These are phyloP conservation scores for Nannochloropsis granulata DNA, from an alignment of 108 stramenopile genomes.

Conservation along the genomic window DNA sequence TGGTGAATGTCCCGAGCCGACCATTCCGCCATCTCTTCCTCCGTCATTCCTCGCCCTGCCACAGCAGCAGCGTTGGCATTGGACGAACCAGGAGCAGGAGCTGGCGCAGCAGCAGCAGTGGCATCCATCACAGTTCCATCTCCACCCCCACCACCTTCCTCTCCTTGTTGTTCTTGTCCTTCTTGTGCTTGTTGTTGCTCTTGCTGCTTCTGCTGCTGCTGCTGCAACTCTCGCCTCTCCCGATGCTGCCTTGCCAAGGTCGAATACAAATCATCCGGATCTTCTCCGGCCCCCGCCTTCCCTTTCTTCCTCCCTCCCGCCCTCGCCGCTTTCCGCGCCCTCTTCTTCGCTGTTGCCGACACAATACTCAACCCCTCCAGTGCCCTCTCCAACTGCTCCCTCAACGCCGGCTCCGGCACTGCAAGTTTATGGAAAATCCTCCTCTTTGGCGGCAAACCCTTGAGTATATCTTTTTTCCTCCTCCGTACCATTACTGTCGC, in stretches of 20 bases:
- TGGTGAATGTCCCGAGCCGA: background rate
- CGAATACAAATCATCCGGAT: background rate
- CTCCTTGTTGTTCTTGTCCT: background rate
- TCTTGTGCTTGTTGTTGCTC: background rate
- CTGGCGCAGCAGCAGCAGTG: background rate
- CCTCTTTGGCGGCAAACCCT: constrained; percentile 68
- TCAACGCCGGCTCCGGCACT: background rate
- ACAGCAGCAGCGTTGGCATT: background rate
- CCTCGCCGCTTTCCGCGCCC: background rate
- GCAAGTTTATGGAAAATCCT: constrained; percentile 31
- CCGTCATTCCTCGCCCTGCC: background rate
- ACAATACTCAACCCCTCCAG: background rate
- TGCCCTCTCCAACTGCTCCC: background rate
- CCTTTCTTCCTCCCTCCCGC: too few species aligned
- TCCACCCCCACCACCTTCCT: background rate
- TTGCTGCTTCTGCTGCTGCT: background rate
- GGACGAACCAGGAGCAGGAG: too few species aligned
- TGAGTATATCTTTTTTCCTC: constrained; percentile 76
- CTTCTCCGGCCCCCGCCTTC: background rate
- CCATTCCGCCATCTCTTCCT: background rate
- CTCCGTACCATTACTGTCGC: constrained; percentile 83
- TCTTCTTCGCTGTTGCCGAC: background rate
- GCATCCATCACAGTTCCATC: background rate
- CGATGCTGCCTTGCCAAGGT: background rate
- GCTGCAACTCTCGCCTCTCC: background rate